Conservation (phyloP, 139 green algal species). For the Auxenochlorella pyrenoidosa region DNA sequence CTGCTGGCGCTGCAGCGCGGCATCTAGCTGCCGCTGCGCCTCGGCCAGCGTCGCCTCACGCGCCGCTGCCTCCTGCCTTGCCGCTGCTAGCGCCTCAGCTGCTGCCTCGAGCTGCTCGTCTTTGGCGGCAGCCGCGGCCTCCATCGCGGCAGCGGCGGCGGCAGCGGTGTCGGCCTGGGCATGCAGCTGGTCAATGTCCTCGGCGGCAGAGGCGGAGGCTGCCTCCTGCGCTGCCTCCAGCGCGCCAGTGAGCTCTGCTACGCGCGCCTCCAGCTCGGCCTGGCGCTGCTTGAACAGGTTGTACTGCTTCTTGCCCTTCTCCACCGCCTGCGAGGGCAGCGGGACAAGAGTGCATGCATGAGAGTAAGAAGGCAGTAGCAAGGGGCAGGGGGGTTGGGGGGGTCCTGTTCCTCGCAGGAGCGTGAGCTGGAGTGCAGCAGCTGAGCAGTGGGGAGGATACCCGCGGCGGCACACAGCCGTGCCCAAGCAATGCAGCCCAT, state of each 20-base stretch:
- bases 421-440: background rate
- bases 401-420: background rate
- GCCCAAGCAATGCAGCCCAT: background rate
- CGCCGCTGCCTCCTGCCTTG: background rate
- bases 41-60: background rate
- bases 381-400: background rate
- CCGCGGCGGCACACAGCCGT: background rate
- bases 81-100: background rate
- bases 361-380: background rate
- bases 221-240: background rate
- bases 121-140: constrained; percentile 1
- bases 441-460: background rate
- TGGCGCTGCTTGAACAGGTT: constrained; percentile 20
- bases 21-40: background rate
- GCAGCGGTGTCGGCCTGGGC: background rate
- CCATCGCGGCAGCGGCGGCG: background rate
- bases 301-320: constrained; percentile 32
- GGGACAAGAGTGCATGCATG: background rate
- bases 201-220: background rate
- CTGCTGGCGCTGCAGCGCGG: background rate
- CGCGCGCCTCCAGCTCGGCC: background rate
- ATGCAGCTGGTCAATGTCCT: background rate
- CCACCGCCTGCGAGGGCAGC: constrained; percentile 7
- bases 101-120: constrained; percentile 16
- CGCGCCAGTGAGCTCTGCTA: background rate